Percentiles rank a stretch among this genome's conserved stretches.
These are phyloP conservation scores for Xylaria hypoxylon DNA, from an alignment of 2,329 filamentous ascomycete genomes.

Conservation along the genomic window DNA sequence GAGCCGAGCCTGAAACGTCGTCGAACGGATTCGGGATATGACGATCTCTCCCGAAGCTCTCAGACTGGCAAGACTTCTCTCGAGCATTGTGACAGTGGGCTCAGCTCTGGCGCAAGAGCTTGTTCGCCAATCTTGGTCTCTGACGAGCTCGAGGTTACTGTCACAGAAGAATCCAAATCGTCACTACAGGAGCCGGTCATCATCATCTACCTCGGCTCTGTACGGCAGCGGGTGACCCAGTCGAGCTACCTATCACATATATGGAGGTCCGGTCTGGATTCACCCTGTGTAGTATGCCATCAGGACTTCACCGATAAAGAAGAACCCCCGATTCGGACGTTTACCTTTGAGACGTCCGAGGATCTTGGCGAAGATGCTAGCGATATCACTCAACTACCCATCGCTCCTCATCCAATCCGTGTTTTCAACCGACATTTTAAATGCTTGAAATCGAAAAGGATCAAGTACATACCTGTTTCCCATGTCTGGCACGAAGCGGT, in stretches of 20 bases:
- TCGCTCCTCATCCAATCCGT: constrained; percentile 29
- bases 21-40: constrained; percentile 32
- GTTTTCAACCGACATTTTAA: constrained; percentile 32
- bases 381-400: constrained; percentile 31
- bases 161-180: constrained; percentile 25
- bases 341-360: constrained; percentile 31
- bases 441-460: constrained; percentile 28
- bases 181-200: constrained; percentile 22
- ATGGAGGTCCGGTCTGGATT: constrained; percentile 31
- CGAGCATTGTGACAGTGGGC: constrained; percentile 24
- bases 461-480: constrained; percentile 32
- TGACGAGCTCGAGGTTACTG: constrained; percentile 26
- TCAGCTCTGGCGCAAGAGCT: constrained; percentile 29
- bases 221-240: constrained; percentile 29
- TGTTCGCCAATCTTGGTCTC: constrained; percentile 33
- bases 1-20: constrained; percentile 27
- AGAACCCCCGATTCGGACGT: constrained; percentile 30
- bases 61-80: constrained; percentile 1
- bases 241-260: constrained; percentile 32
- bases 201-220: constrained; percentile 29
- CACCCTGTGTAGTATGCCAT: constrained; percentile 25
- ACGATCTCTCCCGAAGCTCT: constrained; percentile 25
- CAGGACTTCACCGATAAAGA: constrained; percentile 18
- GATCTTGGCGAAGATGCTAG: constrained; percentile 27
- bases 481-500: constrained; percentile 33